Base-by-base conservation (phyloP, 2,329 filamentous ascomycete species). In the Paecilomyces sp. region DNA sequence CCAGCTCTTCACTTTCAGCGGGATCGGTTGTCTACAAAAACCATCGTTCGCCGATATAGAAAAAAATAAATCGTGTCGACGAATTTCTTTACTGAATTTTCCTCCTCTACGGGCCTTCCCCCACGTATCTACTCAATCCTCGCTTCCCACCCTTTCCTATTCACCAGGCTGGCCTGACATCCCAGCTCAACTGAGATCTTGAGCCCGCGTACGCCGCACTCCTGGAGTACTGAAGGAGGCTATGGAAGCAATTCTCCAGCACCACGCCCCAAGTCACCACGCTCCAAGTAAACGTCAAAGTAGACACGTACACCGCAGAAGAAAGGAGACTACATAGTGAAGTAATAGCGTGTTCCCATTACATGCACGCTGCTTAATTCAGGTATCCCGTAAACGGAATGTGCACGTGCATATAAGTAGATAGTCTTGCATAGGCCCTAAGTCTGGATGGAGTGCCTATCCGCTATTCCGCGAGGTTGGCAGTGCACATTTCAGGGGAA, bases 21-120 rank as follows among this genome's bases (percentile, higher is more conserved):
- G 55, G 60, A 58, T 56, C 55, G 55, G 51, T 61, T 61, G 58
- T 63, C 30, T 61, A 59, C 61, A 63, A 58, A 58, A 59, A 58
- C 57, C 50, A 59, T 57, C 59, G 59, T 54, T 59, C 57, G 58
- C 57, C 61, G 58, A 63, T 59, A 55, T 58, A 30, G 31, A 54
- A 28, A 33, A 54, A 36, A 34, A 61, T 56, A 59, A 63, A 61
- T 61, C 57, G 57, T 55, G 54, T 60, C 61, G 57, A 63, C 61
- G 60, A 53, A 61, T 54, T 24, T 57, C 55, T 25, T 36, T 28
- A 33, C 50, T 31, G 22, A 22, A 24, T 33, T 53, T 58, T 4
- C n/a, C 30, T 55, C 18, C 12, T 55, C 7, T 9, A 25, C 9
- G n/a, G 30, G 6, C 9, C 30, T 31, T 31, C 9, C 30, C 30